Evolutionary conservation across 2,329 filamentous ascomycete genomes (phyloP), one percentile per base, ranked within the genome.

Genomic region (Beauveria caledonica): DNA sequence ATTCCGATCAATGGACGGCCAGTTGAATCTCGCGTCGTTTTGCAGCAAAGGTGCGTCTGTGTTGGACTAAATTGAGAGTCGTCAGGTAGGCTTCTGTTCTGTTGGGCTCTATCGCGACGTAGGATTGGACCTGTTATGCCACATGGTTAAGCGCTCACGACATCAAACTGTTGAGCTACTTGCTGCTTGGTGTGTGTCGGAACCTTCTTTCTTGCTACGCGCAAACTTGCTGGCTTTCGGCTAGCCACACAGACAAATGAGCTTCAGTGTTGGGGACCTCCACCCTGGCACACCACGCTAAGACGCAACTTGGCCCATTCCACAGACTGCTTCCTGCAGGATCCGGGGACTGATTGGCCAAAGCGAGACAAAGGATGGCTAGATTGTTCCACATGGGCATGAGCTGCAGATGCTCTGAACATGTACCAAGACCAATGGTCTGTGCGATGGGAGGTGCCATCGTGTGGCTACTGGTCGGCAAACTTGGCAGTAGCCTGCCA

Each of bases 381-480:
- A 59, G 56, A 36, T 52, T 40, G 48, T 44, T 52, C 56, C 56
- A 59, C 46, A 36, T 19, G 2, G 48, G 25, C 56, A 17, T 27
- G 42, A 10, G n/a, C 53, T 46, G 55, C 21, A 50, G 55, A 50
- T 58, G 36, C 39, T 50, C 29, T 57, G 21, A 27, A 29, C n/a
- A 40, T 19, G 29, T 46, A 39, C 45, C 55, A 49, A 50, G 55
- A 49, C 45, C 23, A n/a, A 29, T 51, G 46, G 56, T 58, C 56
- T 58, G 56, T 58, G 56, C 46, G 56, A 58, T 23, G 46, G 9
- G n/a, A 58, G 29, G 45, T 58, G 56, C 56, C 46, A 58, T 58
- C 56, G 45, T 17, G 56, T 33, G n/a, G 33, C 15, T 13, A 15
- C 21, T 17, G 21, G 44, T 15, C n/a, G 46, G 39, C 25, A 52